Conservation (phyloP, 805 yeast species). For the Citeromyces matritensis region DNA sequence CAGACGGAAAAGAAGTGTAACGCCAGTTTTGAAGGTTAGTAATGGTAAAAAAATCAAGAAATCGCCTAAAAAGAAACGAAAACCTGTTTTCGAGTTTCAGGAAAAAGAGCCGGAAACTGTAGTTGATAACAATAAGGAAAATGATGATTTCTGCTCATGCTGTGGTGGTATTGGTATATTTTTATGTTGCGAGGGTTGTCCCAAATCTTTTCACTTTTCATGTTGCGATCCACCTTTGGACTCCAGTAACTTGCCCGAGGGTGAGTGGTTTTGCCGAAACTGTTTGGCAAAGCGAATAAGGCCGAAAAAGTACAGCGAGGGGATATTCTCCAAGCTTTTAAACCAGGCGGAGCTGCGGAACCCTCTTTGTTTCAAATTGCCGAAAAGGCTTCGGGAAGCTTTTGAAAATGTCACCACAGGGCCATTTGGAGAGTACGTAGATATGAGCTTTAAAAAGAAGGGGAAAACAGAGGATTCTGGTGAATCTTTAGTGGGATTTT, state of each 20-base stretch:
- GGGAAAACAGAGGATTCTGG: slow-evolving; percentile 25
- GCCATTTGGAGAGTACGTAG: slow-evolving; percentile 56
- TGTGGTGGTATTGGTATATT: slow-evolving; percentile 86
- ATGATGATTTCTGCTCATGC: slow-evolving; percentile 83
- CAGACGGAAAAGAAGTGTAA: not conserved
- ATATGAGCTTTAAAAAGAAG: slow-evolving; percentile 35
- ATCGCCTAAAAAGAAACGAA: slow-evolving; percentile 7
- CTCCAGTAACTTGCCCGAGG: slow-evolving; percentile 64
- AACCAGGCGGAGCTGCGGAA: slow-evolving; percentile 42
- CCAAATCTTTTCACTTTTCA: slow-evolving; percentile 79
- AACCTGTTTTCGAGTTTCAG: not conserved
- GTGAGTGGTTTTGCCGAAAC: slow-evolving; percentile 78
- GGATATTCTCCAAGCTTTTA: slow-evolving; percentile 40
- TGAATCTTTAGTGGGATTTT: slow-evolving; percentile 21
- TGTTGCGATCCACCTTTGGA: slow-evolving; percentile 87
- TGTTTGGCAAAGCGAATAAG: slow-evolving; percentile 32
- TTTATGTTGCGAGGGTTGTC: slow-evolving; percentile 89
- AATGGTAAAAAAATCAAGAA: slow-evolving; percentile 8
- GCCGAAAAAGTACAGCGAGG: slow-evolving; percentile 15
- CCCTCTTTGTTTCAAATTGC: slow-evolving; percentile 56
- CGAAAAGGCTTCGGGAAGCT: slow-evolving; percentile 50
- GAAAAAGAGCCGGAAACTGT: not conserved
- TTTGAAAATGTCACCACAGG: slow-evolving; percentile 64
- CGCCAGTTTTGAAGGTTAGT: not conserved
- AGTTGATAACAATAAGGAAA: slow-evolving; percentile 12